phyloP scores from a whole-genome alignment of 441 rosid species.

The Arabidopsis hybrid region DNA sequence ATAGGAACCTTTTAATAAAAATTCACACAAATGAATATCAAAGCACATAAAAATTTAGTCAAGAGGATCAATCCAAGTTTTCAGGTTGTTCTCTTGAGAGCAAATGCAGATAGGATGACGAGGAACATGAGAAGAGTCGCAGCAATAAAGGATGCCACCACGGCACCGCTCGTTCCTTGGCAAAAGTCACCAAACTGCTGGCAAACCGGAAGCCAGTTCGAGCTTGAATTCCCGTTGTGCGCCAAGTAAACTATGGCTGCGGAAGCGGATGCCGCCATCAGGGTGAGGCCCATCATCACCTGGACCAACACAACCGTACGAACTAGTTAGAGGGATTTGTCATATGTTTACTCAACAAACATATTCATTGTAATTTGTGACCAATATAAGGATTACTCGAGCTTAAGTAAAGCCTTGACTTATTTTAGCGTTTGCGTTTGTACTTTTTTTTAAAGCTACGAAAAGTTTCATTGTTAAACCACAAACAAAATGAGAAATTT shows the following conservation, averaged over 20 bases:
- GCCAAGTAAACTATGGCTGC: slow-evolving; percentile 76
- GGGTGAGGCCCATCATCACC: slow-evolving; percentile 58
- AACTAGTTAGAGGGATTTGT: not conserved
- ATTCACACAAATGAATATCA: slow-evolving; percentile 34
- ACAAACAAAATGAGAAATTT: no score
- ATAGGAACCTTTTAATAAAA: slow-evolving; percentile 2
- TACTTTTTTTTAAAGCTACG: not conserved
- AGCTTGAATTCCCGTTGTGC: slow-evolving; percentile 70
- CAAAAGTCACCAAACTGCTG: slow-evolving; percentile 76
- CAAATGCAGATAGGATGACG: slow-evolving; percentile 60
- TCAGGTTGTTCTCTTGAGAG: slow-evolving; percentile 51
- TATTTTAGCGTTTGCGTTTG: not conserved
- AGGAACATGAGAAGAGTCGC: slow-evolving; percentile 52
- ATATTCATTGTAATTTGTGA: not conserved
- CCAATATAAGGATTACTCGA: not conserved
- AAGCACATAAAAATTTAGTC: slow-evolving; percentile 14
- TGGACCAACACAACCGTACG: slow-evolving; percentile 6
- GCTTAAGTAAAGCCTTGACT: not conserved
- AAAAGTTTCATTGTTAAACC: no score
- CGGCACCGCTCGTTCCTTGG: slow-evolving; percentile 69
- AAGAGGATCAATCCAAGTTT: not conserved
- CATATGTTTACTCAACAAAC: not conserved
- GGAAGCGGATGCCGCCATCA: slow-evolving; percentile 62
- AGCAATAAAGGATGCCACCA: slow-evolving; percentile 69
- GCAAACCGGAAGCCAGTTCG: slow-evolving; percentile 86